Conservation (phyloP, 208 protist genomes). For the Acanthamoeba quina region DNA sequence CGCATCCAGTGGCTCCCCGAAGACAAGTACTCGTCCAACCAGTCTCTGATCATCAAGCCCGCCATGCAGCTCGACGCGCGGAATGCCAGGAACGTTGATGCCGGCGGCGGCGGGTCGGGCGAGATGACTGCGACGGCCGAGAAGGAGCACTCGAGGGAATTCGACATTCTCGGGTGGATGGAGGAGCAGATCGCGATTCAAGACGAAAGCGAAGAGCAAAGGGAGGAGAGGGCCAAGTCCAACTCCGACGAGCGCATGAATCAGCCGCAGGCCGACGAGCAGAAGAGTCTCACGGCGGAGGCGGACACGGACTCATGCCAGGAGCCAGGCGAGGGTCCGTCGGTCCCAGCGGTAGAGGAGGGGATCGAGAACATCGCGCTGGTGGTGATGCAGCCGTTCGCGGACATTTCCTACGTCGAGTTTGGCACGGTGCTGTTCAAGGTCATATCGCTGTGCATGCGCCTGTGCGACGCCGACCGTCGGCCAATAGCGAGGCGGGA, state of each 20-base stretch:
- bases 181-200: constrained; percentile 11
- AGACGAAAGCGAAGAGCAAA: not conserved
- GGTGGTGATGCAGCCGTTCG: not conserved
- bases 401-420: constrained; percentile 16
- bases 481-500: not conserved
- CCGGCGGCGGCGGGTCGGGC: no score
- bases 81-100: no score
- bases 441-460: constrained; percentile 29
- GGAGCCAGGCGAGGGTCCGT: not conserved
- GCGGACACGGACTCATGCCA: not conserved
- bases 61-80: not conserved
- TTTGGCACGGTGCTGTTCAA: not conserved
- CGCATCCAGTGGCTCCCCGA: constrained; percentile 25
- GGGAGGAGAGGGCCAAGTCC: not conserved
- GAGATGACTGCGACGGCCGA: not conserved
- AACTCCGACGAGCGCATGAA: not conserved
- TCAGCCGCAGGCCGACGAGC: not conserved
- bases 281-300: not conserved
- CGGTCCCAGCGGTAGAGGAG: not conserved
- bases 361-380: not conserved
- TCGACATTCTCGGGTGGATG: constrained; percentile 26
- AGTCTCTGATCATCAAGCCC: not conserved
- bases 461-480: constrained; percentile 12
- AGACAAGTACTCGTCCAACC: not conserved
- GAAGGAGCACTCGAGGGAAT: not conserved